Evolutionary conservation across 2,329 filamentous ascomycete species (phyloP), one percentile per base, ranked within the genome.

Genomic region (Penicillium sp.): DNA sequence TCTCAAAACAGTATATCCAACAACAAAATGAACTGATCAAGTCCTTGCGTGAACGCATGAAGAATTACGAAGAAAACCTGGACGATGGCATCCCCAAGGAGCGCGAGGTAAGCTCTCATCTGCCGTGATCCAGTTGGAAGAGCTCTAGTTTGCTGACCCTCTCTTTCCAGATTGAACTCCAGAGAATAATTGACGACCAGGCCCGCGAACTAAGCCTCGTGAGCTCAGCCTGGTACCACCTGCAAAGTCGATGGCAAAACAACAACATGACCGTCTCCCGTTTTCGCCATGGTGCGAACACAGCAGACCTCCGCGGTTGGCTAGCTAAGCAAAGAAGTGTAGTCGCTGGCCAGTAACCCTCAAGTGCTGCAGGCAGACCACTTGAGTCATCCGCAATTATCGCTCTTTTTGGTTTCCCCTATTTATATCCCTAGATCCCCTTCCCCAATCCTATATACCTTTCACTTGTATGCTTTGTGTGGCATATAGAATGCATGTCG

Each of bases 181-280:
- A 76, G 57, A 69, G 68, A 51, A 69, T 68, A 37, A 75, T 77
- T 50, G 69, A 75, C 24, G 66, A 68, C 47, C 73, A 75, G 63
- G 67, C 72, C 24, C 74, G 76, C 29, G 77, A 79, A 59, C 70
- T 79, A 24, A 66, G 68, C 36, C 72, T 79, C 37, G 74, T 79
- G 49, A 74, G 72, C 52, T 78, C 76, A 6, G 76, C 77, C 9
- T 79, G 77, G 77, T 78, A 77, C 56, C 73, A 79, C 47, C 70
- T 79, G 42, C 76, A 78, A 51, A 71, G 73, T 49, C 73, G 76
- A 19, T 66, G 78, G 51, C 75, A 77, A 48, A 77, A 73, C 52
- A 73, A 71, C 59, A 78, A 76, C 59, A 69, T 75, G 56, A 71
- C 67, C 45, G 65, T 75, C 40, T 72, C 75, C 28, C 70, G 73